Evolutionary conservation across 208 protist genomes (phyloP).

Genomic region (Acanthamoeba culbertsoni): DNA sequence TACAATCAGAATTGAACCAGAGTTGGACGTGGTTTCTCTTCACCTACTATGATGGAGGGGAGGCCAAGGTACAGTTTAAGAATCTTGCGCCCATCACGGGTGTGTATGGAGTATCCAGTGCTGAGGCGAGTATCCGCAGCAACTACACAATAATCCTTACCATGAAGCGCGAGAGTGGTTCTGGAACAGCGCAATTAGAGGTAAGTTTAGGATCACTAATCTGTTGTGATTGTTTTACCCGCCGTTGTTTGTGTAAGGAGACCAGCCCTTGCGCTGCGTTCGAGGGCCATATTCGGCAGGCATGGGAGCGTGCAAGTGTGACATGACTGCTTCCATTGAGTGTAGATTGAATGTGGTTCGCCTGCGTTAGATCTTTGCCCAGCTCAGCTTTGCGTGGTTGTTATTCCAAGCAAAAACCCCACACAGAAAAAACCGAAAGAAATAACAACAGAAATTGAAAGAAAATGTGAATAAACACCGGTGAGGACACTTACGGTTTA

Average conservation of each 20-base stretch:
- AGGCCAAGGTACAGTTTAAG: slow-evolving; percentile 86
- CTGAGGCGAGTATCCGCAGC: slow-evolving; percentile 97
- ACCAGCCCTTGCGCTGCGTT: background rate
- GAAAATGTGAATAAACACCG: too few relatives aligned
- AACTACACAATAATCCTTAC: slow-evolving; percentile 95
- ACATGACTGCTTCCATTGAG: background rate
- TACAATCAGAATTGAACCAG: slow-evolving; percentile 37
- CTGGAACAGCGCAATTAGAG: too few relatives aligned
- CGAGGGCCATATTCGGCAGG: background rate
- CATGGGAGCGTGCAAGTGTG: background rate
- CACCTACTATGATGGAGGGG: background rate
- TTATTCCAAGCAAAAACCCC: background rate
- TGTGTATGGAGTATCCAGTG: slow-evolving; percentile 95
- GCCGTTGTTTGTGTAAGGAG: slow-evolving; percentile 47
- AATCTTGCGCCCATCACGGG: slow-evolving; percentile 93
- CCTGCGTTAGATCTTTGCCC: background rate
- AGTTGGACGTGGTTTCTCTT: background rate
- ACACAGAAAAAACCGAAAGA: background rate
- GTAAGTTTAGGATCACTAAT: too few relatives aligned
- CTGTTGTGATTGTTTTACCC: too few relatives aligned
- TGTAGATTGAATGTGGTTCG: background rate
- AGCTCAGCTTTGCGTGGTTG: slow-evolving; percentile 9
- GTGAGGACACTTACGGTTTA: too few relatives aligned
- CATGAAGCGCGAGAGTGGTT: slow-evolving; percentile 94
- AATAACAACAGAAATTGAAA: background rate